A percentile compares a stretch with the other conserved stretches of the same genome.
These are phyloP conservation scores for Ceratocystis destructans DNA, from an alignment of 2,329 filamentous ascomycete species.

Conservation along the genomic window DNA sequence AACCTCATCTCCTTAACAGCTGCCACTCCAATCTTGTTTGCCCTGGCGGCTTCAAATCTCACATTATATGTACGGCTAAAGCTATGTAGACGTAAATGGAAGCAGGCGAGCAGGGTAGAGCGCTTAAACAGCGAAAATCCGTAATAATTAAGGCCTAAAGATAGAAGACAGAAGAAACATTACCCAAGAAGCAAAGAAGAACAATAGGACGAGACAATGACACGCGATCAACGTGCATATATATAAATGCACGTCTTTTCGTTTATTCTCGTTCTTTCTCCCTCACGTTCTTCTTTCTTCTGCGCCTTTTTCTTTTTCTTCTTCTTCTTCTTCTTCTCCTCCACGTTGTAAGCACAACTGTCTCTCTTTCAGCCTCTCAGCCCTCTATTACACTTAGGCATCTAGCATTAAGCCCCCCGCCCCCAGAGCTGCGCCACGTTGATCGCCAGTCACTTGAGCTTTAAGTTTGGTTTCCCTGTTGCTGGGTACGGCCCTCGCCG, in stretches of 20 bases:
- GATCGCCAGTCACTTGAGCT: constrained; percentile 1
- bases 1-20: too few species aligned
- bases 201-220: neutral
- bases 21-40: too few species aligned
- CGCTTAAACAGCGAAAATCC: too few species aligned
- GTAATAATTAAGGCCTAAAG: too few species aligned
- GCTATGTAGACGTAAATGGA: too few species aligned
- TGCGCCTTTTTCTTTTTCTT: too few species aligned
- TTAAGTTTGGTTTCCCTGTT: neutral
- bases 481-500: neutral
- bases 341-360: neutral
- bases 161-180: neutral
- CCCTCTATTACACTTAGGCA: neutral
- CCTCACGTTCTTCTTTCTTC: constrained; percentile 1
- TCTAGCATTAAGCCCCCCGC: neutral
- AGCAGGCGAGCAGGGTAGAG: too few species aligned
- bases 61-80: too few species aligned
- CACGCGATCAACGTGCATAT: too few species aligned
- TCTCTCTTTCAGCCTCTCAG: neutral
- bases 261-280: neutral
- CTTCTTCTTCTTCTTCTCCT: neutral
- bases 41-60: too few species aligned
- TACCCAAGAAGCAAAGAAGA: neutral
- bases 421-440: constrained; percentile 6
- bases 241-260: neutral